Conservation (phyloP, 208 protist species). For the Crithidia thermophila region DNA sequence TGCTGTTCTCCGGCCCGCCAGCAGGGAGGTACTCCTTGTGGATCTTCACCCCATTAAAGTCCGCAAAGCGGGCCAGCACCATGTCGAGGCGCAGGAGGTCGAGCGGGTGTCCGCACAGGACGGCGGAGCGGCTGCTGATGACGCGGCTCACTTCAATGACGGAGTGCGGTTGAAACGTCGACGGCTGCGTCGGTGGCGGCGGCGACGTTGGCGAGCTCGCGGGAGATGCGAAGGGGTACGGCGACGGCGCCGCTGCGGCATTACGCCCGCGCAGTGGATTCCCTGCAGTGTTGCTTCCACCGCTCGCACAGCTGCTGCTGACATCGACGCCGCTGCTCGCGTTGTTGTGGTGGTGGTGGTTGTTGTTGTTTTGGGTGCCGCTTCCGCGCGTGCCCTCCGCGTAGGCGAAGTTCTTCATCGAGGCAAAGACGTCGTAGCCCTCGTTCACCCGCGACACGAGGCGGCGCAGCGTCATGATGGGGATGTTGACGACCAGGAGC, state of each 20-base stretch:
- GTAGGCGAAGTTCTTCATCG: slow-evolving; percentile 3
- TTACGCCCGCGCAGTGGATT: not conserved
- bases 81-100: slow-evolving; percentile 68
- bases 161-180: slow-evolving; percentile 42
- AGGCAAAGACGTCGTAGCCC: slow-evolving; percentile 28
- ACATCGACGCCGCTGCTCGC: slow-evolving; percentile 3
- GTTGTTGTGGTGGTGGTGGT: not conserved
- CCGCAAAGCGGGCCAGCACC: slow-evolving; percentile 61
- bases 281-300: too few relatives aligned
- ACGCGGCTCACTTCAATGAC: slow-evolving; percentile 71
- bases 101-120: slow-evolving; percentile 79
- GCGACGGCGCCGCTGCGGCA: not conserved
- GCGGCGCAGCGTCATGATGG: slow-evolving; percentile 54
- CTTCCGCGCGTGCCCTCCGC: not conserved
- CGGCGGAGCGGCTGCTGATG: slow-evolving; percentile 62
- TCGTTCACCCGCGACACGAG: slow-evolving; percentile 68
- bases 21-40: slow-evolving; percentile 73
- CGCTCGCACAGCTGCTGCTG: not conserved
- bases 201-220: not conserved
- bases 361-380: not conserved
- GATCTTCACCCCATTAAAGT: slow-evolving; percentile 66
- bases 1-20: slow-evolving; percentile 61
- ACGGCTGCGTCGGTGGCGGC: not conserved
- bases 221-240: not conserved
- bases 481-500: slow-evolving; percentile 77